Evolutionary conservation across 2,329 filamentous ascomycete species (phyloP), one percentile per base, ranked within the genome.

Genomic region (Hymenoscyphus occultus): DNA sequence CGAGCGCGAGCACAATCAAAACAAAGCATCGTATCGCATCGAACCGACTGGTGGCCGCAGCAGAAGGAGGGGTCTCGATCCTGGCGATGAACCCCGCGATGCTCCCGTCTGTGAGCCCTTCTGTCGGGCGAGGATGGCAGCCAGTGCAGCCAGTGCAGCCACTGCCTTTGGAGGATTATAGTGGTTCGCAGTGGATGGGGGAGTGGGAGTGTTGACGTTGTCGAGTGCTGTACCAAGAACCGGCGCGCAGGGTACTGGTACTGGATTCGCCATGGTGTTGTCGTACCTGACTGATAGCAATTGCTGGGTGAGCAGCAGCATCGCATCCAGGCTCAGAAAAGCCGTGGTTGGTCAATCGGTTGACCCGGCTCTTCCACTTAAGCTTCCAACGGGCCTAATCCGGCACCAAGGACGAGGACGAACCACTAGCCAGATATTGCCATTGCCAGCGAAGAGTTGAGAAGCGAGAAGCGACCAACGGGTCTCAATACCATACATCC

Each of bases 331-430:
- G n/a, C 22, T 19, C 48, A 54, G 22, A 19, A 10, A 7, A 9
- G 19, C 48, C 12, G 48, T 54, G 48, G 48, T 54, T 54, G 48
- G 48, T 54, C 48, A 54, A 54, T 54, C 19, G 45, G 45, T 51
- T 22, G 45, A 51, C 45, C 48, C 7, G 48, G n/a, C 45, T 51
- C 28, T 28, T 28, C 28, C 28, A 28, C 28, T 28, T 28, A 28
- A 35, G 9, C 48, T 54, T 54, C 48, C 48, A 54, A 54, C 48
- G 48, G 48, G 48, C 48, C 48, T 14, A 28, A 19, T 54, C 35
- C 48, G 19, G 19, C n/a, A 28, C 19, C 45, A 51, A 51, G n/a
- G 5, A 45, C 13, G 42, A 48, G n/a, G 5, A 45, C 13, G 42
- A 48, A 19, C 7, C 45, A 22, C 19, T 51, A 19, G n/a, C 19